Base-by-base conservation (phyloP, 352 stramenopile genomes). In the Phytophthora parvispora region DNA sequence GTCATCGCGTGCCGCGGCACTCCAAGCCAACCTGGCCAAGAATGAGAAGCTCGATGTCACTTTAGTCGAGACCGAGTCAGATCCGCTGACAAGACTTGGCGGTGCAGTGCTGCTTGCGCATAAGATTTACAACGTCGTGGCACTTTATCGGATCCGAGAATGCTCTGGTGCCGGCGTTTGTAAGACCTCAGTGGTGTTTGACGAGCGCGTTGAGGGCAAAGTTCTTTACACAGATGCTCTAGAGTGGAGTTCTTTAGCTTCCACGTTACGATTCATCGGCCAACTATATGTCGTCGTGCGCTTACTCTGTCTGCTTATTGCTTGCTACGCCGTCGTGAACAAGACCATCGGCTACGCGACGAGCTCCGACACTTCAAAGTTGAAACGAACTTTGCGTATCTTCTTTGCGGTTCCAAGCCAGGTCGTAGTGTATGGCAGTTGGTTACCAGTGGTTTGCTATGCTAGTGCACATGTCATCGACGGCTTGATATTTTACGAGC, bases 61-160 rank as follows among this genome's bases (percentile, higher is more conserved):
- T 13, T 67, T 87, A 20, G 24, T 89, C 6, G 78, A 89, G 64
- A 65, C 75, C 4, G 80, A 88, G 67, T 83, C 80, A 0, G 80
- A 88, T 38, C 80, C 80, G 4, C 62, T 88, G 38, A 86, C 80
- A 45, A 66, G 81, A 47, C 68, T 86, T 7, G 80, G 80, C 12
- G 75, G 80, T 3, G 73, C 75, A 27, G 67, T 88, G 42, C 67
- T 88, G 51, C 58, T 88, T 49, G 77, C 80, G 10, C 75, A 88
- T 67, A 88, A 88, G 32, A 70, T 88, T 52, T 88, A 86, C 67
- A 86, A 75, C 49, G 72, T 81, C 13, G 75, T 88, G 16, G 75
- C 72, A 22, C 28, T 88, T 13, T 86, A 81, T 34, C 77, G 80
- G 31, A 61, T 86, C 16, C 75, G 67, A 40, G 69, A 83, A 42